Conservation (phyloP, 306 rosid species). For the Gastrolobium villosum region DNA sequence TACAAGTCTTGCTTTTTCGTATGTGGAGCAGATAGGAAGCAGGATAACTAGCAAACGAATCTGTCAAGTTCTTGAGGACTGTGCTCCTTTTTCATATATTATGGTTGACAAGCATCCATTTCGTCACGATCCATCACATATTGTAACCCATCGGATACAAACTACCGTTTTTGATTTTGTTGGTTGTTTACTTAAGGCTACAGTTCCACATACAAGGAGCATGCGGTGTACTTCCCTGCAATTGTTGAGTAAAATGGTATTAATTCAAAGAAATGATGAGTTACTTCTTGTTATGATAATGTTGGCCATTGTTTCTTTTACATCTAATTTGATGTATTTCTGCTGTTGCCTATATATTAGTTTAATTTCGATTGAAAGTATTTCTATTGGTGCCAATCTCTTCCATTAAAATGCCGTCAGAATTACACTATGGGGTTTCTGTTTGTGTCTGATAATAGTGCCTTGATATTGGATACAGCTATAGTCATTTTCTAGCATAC, state of each 20-base stretch:
- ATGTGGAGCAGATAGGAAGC: conserved; percentile 83
- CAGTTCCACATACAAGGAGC: conserved; percentile 57
- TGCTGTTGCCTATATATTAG: conserved; percentile 32
- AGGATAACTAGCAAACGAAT: conserved; percentile 93
- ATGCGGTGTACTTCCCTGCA: conserved; percentile 66
- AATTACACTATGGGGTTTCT: conserved; percentile 18
- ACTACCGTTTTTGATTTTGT: conserved; percentile 73
- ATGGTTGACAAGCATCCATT: conserved; percentile 88
- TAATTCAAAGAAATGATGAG: conserved; percentile 40
- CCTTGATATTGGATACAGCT: conserved; percentile 40
- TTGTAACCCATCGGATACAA: conserved; percentile 84
- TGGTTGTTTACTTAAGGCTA: conserved; percentile 63
- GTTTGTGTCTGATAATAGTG: conserved; percentile 26
- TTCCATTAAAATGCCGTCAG: conserved; percentile 35
- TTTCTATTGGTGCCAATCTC: conserved; percentile 27
- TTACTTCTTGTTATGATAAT: conserved; percentile 21
- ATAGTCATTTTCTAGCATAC: conserved; percentile 32
- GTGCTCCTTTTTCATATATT: conserved; percentile 78
- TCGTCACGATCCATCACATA: conserved; percentile 94
- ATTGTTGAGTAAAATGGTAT: conserved; percentile 79
- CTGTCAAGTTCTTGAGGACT: conserved; percentile 78
- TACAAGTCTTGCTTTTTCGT: conserved; percentile 29
- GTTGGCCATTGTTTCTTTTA: conserved; percentile 36
- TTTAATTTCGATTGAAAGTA: conserved; percentile 26
- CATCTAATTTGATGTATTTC: conserved; percentile 31